Evolutionary conservation across 106 monocot genomes (phyloP).

Genomic region (Acorus calamus): DNA sequence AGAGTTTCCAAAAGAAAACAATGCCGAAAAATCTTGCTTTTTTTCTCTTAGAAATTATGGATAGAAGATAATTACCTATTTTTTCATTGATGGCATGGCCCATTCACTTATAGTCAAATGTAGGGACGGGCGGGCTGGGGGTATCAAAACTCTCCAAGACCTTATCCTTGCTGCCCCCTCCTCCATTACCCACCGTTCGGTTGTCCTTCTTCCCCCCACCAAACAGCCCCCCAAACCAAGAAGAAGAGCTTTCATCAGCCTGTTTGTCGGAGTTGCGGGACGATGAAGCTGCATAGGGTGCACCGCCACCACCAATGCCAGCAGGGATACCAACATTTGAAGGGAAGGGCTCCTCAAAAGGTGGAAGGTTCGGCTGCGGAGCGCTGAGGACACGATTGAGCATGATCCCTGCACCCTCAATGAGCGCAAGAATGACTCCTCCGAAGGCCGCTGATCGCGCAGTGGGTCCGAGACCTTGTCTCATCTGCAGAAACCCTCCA

Average conservation of each 20-base stretch:
- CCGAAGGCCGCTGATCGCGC: conserved; percentile 42
- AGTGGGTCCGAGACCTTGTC: conserved; percentile 55
- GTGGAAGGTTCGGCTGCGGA: conserved; percentile 31
- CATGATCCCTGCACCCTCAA: conserved; percentile 68
- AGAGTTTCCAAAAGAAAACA: too few relatives aligned
- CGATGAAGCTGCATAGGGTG: conserved; percentile 3
- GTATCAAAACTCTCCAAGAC: conserved; percentile 55
- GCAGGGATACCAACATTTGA: too few relatives aligned
- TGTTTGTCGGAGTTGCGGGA: too few relatives aligned
- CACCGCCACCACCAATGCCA: background rate
- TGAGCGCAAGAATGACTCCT: conserved; percentile 48
- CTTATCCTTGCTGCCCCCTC: conserved; percentile 23
- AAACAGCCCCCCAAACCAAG: conserved; percentile 47
- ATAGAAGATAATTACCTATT: too few relatives aligned
- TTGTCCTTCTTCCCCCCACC: conserved; percentile 46
- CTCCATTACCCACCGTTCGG: background rate
- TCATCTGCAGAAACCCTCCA: conserved; percentile 68
- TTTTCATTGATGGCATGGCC: conserved; percentile 17
- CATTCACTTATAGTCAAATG: conserved; percentile 41
- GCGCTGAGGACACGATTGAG: conserved; percentile 35
- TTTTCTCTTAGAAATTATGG: too few relatives aligned
- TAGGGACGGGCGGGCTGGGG: conserved; percentile 34
- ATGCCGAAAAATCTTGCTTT: too few relatives aligned
- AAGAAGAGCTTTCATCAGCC: background rate
- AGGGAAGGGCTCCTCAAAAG: background rate